phyloP scores from a whole-genome alignment of 2,329 filamentous ascomycete species.

The Xylaria sp. region DNA sequence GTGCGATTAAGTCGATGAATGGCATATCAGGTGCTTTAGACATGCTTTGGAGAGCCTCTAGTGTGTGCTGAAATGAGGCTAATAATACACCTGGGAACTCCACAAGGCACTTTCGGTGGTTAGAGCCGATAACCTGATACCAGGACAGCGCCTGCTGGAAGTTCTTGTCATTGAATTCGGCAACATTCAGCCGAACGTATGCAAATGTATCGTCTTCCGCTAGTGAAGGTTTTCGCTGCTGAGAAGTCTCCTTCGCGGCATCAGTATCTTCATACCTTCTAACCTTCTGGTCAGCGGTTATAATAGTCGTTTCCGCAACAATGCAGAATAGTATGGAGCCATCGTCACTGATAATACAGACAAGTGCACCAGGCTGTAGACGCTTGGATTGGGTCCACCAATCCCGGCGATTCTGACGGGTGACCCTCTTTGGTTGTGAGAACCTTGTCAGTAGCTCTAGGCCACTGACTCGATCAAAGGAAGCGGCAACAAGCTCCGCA shows the following conservation, averaged over 20 bases:
- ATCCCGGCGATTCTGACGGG: slow-evolving; percentile 51
- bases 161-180: slow-evolving; percentile 40
- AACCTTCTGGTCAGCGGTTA: slow-evolving; percentile 34
- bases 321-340: slow-evolving; percentile 56
- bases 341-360: slow-evolving; percentile 59
- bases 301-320: slow-evolving; percentile 51
- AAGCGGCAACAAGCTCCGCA: slow-evolving; percentile 48
- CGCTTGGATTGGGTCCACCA: slow-evolving; percentile 64
- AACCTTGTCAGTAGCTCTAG: slow-evolving; percentile 60
- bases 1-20: slow-evolving; percentile 60
- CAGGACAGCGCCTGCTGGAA: slow-evolving; percentile 48
- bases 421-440: slow-evolving; percentile 55
- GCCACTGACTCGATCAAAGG: slow-evolving; percentile 54
- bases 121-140: slow-evolving; percentile 42
- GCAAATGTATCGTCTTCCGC: slow-evolving; percentile 48
- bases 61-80: slow-evolving; percentile 66
- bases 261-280: neutral
- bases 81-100: slow-evolving; percentile 72
- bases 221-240: slow-evolving; percentile 43
- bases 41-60: slow-evolving; percentile 67
- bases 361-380: slow-evolving; percentile 61
- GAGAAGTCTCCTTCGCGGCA: neutral
- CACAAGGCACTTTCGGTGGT: slow-evolving; percentile 55
- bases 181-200: slow-evolving; percentile 50
- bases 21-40: slow-evolving; percentile 57